A percentile compares a stretch with the other conserved stretches of the same genome.
Evolutionary conservation across 2,329 filamentous ascomycete genomes (phyloP).

Genomic region (Phyllosticta capitalensis): DNA sequence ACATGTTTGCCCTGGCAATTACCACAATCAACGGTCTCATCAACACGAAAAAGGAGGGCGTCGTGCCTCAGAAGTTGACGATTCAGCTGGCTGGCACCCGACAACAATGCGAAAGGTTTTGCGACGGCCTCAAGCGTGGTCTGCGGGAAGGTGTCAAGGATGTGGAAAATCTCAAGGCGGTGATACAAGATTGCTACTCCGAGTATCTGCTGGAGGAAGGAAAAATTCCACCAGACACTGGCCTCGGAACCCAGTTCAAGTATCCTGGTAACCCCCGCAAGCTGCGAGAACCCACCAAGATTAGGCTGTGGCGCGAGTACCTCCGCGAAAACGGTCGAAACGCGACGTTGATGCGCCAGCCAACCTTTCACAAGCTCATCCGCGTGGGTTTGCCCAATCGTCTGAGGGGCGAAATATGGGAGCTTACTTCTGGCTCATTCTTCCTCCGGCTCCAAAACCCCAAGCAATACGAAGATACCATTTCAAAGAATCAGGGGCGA

Average conservation of each 20-base stretch:
- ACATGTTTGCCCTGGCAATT: constrained; percentile 84
- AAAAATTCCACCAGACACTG: constrained; percentile 85
- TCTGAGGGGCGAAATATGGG: constrained; percentile 90
- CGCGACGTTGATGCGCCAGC: constrained; percentile 82
- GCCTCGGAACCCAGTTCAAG: constrained; percentile 81
- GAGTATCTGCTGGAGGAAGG: constrained; percentile 39
- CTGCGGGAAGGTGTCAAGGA: constrained; percentile 79
- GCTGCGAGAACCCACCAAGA: constrained; percentile 88
- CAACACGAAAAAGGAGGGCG: constrained; percentile 36
- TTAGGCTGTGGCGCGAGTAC: constrained; percentile 96
- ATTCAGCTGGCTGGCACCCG: constrained; percentile 84
- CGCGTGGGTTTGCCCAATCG: constrained; percentile 90
- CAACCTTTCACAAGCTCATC: constrained; percentile 95
- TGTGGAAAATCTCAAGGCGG: constrained; percentile 71
- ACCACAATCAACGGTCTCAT: constrained; percentile 77
- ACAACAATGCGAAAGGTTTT: constrained; percentile 87
- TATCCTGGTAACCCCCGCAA: constrained; percentile 95
- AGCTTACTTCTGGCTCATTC: constrained; percentile 82
- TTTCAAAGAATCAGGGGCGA: constrained; percentile 71
- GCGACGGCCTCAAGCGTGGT: constrained; percentile 87
- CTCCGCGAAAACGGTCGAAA: constrained; percentile 91
- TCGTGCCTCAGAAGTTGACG: constrained; percentile 76
- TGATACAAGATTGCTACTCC: constrained; percentile 82
- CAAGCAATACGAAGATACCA: constrained; percentile 70
- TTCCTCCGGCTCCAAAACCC: constrained; percentile 83